phyloP scores from a whole-genome alignment of 768 basidiomycete genomes.

The Ephemerocybe angulata region DNA sequence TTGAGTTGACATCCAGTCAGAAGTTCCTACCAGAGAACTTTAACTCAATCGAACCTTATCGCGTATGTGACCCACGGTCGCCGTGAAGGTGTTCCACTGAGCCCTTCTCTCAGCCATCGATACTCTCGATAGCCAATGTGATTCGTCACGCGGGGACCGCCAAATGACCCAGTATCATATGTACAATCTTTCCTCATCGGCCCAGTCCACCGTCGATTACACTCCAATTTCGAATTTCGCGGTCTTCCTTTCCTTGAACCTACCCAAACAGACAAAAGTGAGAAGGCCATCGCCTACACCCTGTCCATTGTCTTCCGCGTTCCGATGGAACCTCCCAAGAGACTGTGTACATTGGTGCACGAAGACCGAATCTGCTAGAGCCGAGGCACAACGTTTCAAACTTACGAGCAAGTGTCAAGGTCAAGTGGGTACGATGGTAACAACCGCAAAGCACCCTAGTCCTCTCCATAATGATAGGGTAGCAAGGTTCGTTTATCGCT shows the following conservation, averaged over 20 bases:
- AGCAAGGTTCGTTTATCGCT: not conserved
- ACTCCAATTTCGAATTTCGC: no score
- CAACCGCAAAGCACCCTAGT: not conserved
- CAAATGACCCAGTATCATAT: no score
- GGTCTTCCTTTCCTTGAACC: no score
- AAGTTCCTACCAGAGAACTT: not conserved
- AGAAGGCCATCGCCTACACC: not conserved
- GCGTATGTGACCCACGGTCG: not conserved
- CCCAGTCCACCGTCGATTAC: no score
- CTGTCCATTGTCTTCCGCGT: not conserved
- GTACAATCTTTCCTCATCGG: no score
- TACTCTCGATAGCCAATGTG: not conserved
- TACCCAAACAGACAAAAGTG: not conserved
- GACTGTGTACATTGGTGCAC: not conserved
- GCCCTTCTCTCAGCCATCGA: not conserved
- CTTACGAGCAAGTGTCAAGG: not conserved
- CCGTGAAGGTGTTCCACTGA: not conserved
- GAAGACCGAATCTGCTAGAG: not conserved
- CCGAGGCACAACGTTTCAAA: not conserved
- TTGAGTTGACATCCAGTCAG: not conserved
- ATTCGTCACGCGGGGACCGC: not conserved
- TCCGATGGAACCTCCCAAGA: no score
- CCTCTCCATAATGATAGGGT: slow-evolving; percentile 4
- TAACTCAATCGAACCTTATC: not conserved
- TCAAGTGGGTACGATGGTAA: slow-evolving; percentile 2